These are phyloP conservation scores for Sporothrix inflata DNA, from an alignment of 2,329 filamentous ascomycete genomes.

Conservation along the genomic window DNA sequence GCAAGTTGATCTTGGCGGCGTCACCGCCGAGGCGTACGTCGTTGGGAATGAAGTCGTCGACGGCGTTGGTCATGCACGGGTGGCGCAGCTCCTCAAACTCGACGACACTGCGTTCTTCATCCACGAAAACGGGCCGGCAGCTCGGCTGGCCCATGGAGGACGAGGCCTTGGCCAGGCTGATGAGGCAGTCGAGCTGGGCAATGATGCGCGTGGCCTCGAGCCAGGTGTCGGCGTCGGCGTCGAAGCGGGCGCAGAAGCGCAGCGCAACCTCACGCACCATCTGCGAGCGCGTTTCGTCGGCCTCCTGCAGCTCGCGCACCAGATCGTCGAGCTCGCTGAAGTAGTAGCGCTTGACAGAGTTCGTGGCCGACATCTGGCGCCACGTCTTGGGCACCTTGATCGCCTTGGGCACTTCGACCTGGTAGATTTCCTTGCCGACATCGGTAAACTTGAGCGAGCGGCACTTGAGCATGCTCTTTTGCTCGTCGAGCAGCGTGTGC, in stretches of 20 bases:
- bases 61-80: conserved; percentile 87
- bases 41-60: conserved; percentile 95
- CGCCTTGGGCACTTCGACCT: conserved; percentile 85
- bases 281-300: conserved; percentile 90
- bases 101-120: conserved; percentile 82
- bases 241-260: conserved; percentile 85
- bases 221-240: conserved; percentile 84
- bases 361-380: conserved; percentile 96
- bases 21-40: conserved; percentile 85
- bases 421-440: conserved; percentile 95
- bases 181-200: conserved; percentile 90
- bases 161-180: conserved; percentile 89
- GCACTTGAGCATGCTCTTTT: conserved; percentile 74
- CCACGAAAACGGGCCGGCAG: conserved; percentile 85
- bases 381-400: conserved; percentile 85
- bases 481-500: conserved; percentile 69
- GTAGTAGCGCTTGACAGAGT: conserved; percentile 90
- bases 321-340: conserved; percentile 79
- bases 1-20: conserved; percentile 79
- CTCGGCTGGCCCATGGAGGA: conserved; percentile 80
- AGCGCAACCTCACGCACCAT: conserved; percentile 83
- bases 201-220: conserved; percentile 86
- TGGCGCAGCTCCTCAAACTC: conserved; percentile 92
- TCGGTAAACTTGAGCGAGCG: conserved; percentile 75
- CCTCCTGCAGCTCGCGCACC: conserved; percentile 87